Percentiles rank a stretch among this genome's conserved stretches.
phyloP scores from a whole-genome alignment of 139 green algal species.

The Choricystis sp. region DNA sequence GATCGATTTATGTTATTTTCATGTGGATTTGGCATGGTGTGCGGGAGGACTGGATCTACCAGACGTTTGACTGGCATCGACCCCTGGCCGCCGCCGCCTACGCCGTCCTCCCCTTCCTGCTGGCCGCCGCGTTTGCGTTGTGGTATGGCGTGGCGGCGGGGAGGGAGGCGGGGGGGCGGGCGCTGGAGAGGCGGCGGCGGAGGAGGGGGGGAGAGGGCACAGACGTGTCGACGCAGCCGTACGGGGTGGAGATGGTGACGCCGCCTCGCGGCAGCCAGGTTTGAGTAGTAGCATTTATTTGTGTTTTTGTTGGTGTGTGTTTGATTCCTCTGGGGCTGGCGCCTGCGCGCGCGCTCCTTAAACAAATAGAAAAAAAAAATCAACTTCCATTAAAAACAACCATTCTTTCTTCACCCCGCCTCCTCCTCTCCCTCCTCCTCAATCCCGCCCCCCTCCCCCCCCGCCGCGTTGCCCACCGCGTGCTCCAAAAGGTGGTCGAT shows the following conservation, averaged over 20 bases:
- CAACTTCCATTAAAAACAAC: too few species aligned
- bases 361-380: too few species aligned
- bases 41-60: constrained; percentile 2
- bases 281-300: too few species aligned
- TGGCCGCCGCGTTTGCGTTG: neutral
- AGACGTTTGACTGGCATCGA: constrained; percentile 1
- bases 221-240: neutral
- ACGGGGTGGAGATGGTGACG: too few species aligned
- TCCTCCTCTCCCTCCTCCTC: neutral
- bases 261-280: too few species aligned
- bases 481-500: constrained; percentile 20
- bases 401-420: too few species aligned
- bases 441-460: neutral
- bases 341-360: too few species aligned
- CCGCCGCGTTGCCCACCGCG: neutral
- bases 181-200: neutral
- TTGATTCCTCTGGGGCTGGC: too few species aligned
- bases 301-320: too few species aligned
- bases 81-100: neutral
- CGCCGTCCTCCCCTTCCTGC: neutral
- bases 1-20: constrained; percentile 1
- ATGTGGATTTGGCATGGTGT: constrained; percentile 2
- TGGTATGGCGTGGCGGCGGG: neutral
- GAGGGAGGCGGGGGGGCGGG: neutral
- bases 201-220: neutral